These are phyloP conservation scores for Toxicodendron radicans DNA, from an alignment of 345 rosid genomes.

Conservation along the genomic window DNA sequence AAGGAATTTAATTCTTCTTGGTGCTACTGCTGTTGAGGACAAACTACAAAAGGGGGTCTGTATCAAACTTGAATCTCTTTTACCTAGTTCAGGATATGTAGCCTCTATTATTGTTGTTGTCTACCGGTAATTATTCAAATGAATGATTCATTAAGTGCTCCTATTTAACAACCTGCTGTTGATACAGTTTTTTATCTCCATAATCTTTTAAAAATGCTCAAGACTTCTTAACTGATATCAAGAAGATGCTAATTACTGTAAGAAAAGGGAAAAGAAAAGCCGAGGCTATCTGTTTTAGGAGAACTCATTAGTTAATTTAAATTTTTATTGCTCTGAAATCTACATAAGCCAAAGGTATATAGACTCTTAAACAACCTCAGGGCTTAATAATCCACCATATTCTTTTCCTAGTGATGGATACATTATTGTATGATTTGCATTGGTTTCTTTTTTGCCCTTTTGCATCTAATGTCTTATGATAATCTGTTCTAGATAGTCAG, in stretches of 20 bases:
- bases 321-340: slow-evolving; percentile 10
- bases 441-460: neutral
- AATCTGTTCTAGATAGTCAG: neutral
- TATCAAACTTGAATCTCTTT: slow-evolving; percentile 11
- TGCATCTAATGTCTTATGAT: neutral
- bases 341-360: no score
- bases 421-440: neutral
- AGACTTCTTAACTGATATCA: neutral
- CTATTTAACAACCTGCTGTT: neutral
- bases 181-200: neutral
- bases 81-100: neutral
- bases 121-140: neutral
- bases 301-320: slow-evolving; percentile 3
- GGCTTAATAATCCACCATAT: slow-evolving; percentile 49
- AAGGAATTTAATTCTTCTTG: slow-evolving; percentile 73
- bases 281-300: neutral
- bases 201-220: neutral
- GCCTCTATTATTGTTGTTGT: slow-evolving; percentile 3
- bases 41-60: slow-evolving; percentile 87
- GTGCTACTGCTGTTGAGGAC: slow-evolving; percentile 95
- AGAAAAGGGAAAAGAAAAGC: neutral
- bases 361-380: slow-evolving; percentile 35
- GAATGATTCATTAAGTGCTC: neutral
- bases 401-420: slow-evolving; percentile 43
- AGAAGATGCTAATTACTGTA: neutral